Evolutionary conservation across 352 stramenopile species (phyloP).

Genomic region (Phytopythium chamaehyphon): DNA sequence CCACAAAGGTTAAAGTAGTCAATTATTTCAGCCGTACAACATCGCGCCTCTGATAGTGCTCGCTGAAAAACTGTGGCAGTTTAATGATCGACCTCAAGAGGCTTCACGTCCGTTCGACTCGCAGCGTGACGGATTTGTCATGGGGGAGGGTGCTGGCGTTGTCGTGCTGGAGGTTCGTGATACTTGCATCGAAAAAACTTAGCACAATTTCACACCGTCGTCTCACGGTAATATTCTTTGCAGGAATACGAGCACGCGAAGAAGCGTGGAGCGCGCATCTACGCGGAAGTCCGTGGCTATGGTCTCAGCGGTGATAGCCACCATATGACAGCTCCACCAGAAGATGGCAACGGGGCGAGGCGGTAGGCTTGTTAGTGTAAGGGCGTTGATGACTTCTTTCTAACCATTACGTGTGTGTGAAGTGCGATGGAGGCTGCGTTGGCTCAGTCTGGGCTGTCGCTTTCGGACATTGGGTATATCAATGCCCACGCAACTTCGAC

Average conservation of each 20-base stretch:
- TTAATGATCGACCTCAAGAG: conserved; percentile 90
- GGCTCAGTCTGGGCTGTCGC: conserved; percentile 53
- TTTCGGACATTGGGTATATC: conserved; percentile 95
- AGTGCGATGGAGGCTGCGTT: conserved; percentile 92
- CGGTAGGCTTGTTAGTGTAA: conserved; percentile 12
- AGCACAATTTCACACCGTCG: not conserved
- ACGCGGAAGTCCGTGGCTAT: conserved; percentile 94
- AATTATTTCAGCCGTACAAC: too few species aligned
- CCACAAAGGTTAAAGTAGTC: conserved; percentile 74
- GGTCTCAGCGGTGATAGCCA: conserved; percentile 95
- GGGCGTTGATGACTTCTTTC: too few species aligned
- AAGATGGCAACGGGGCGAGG: conserved; percentile 62
- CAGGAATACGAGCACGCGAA: conserved; percentile 91
- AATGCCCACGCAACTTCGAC: conserved; percentile 99
- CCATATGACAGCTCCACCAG: conserved; percentile 84
- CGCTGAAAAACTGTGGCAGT: too few species aligned
- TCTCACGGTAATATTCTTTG: not conserved
- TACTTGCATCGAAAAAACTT: not conserved
- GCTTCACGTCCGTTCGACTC: conserved; percentile 95
- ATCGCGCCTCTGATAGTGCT: too few species aligned
- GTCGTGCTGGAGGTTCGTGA: conserved; percentile 49
- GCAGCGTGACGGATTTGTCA: conserved; percentile 96
- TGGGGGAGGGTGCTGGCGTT: conserved; percentile 85
- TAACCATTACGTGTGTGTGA: too few species aligned
- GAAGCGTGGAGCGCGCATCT: conserved; percentile 90